A percentile compares a stretch with the other conserved stretches of the same genome.
These are phyloP conservation scores for Rhizopus arrhizus DNA, from an alignment of 371 early-diverging fungal genomes.

Conservation along the genomic window DNA sequence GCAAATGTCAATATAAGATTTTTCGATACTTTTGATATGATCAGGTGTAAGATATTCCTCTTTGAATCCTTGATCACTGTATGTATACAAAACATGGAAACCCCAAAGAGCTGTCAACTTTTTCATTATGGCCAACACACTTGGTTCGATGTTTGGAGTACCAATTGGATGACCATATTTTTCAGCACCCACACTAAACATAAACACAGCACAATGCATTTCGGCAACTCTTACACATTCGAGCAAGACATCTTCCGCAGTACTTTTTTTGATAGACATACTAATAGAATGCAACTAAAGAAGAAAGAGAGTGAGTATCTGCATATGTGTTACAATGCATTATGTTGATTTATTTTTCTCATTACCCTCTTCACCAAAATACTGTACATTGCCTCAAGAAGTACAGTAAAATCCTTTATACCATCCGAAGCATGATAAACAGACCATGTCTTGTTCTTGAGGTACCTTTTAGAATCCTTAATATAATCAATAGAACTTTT, in stretches of 20 bases:
- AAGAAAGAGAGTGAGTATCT: background rate
- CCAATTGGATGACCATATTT: slow-evolving; percentile 37
- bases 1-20: slow-evolving; percentile 34
- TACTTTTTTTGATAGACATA: slow-evolving; percentile 26
- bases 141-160: slow-evolving; percentile 23
- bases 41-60: slow-evolving; percentile 53
- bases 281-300: slow-evolving; percentile 35
- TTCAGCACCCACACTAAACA: slow-evolving; percentile 33
- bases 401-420: slow-evolving; percentile 29
- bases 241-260: slow-evolving; percentile 33
- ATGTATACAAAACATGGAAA: slow-evolving; percentile 43
- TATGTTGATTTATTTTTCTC: slow-evolving; percentile 6
- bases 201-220: slow-evolving; percentile 40
- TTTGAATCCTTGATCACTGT: slow-evolving; percentile 54
- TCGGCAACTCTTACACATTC: slow-evolving; percentile 43
- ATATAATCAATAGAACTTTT: slow-evolving; percentile 43
- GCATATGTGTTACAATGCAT: background rate
- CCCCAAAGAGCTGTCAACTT: slow-evolving; percentile 43
- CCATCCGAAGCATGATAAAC: slow-evolving; percentile 26
- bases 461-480: slow-evolving; percentile 33
- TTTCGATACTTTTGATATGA: slow-evolving; percentile 51
- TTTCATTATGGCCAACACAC: slow-evolving; percentile 35
- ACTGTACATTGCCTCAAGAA: slow-evolving; percentile 36
- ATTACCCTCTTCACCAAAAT: slow-evolving; percentile 43
- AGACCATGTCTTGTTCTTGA: slow-evolving; percentile 29